Conservation (phyloP, 768 basidiomycete species). For the Leucosporidium scottii region DNA sequence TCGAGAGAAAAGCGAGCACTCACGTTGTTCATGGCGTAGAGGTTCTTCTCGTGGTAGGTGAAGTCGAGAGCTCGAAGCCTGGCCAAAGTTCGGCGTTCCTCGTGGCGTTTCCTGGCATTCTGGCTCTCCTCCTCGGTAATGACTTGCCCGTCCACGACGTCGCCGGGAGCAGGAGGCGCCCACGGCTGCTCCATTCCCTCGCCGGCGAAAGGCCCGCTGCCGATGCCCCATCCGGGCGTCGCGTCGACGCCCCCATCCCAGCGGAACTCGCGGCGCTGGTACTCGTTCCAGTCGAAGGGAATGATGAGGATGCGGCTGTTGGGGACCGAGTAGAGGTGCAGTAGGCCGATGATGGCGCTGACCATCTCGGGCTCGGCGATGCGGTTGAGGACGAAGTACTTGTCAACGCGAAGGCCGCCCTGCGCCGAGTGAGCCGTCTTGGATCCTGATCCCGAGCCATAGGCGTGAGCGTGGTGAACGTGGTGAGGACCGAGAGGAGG, state of each 20-base stretch:
- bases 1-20: neutral
- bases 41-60: slow-evolving; percentile 39
- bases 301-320: slow-evolving; percentile 35
- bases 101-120: slow-evolving; percentile 6
- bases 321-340: slow-evolving; percentile 32
- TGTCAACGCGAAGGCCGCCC: slow-evolving; percentile 34
- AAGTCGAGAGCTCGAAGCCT: slow-evolving; percentile 38
- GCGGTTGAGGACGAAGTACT: slow-evolving; percentile 40
- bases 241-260: slow-evolving; percentile 37
- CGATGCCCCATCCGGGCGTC: slow-evolving; percentile 33
- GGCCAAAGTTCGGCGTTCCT: slow-evolving; percentile 29
- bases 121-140: neutral
- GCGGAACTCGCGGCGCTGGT: slow-evolving; percentile 30
- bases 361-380: slow-evolving; percentile 32
- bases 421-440: slow-evolving; percentile 18
- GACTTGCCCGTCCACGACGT: neutral
- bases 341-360: slow-evolving; percentile 32
- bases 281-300: slow-evolving; percentile 38
- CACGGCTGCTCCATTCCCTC: slow-evolving; percentile 1
- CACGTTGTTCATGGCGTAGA: slow-evolving; percentile 40
- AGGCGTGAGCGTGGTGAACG: slow-evolving; percentile 29
- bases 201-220: slow-evolving; percentile 7
- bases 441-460: slow-evolving; percentile 24
- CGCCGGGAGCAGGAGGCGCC: neutral
- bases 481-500: slow-evolving; percentile 30